Evolutionary conservation across 352 stramenopile species (phyloP), one percentile per base, ranked within the genome.

Genomic region (Phytophthora pseudosyringae): DNA sequence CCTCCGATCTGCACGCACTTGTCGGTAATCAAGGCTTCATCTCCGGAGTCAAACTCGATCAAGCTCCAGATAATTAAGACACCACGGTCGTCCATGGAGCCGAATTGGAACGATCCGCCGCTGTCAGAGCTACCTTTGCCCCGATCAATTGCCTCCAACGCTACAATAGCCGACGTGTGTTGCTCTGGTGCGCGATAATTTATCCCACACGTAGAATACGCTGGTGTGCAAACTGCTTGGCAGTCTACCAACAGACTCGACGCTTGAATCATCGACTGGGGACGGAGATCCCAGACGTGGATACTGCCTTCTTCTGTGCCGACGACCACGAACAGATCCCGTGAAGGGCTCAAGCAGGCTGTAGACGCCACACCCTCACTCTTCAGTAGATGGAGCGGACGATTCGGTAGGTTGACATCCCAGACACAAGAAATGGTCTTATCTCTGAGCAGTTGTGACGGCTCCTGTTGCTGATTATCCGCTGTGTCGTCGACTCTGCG

Each of bases 51-150:
- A 6, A 83, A 80, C 29, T 89, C 81, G 31, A 92, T 76, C n/a
- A 90, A 53, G 16, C 83, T 90, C 83, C 83, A 92, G 31, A 92
- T 74, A 18, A 92, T 75, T 9, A 92, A 55, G 16, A 90, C 48
- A 0, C 83, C 83, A 8, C 83, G 83, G 45, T 92, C 80, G 28
- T 92, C 83, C 59, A 92, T 82, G 3, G 83, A 91, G 1, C 71
- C 80, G 51, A 93, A 87, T 52, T 93, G 84, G 51, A 92, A 90
- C 3, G 71, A 73, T 32, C 71, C 71, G 36, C 59, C 68, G 25
- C 16, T 67, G 16, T 50, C 45, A 5, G 10, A 26, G 36, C 21
- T 56, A 21, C 41, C 33, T 49, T 49, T 51, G 38, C 31, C 55
- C 11, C 62, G 46, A 32, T 77, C 44, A 6, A 90, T 67, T 7